Evolutionary conservation across 2,329 filamentous ascomycete genomes (phyloP).

Genomic region (Curvularia hawaiiensis): DNA sequence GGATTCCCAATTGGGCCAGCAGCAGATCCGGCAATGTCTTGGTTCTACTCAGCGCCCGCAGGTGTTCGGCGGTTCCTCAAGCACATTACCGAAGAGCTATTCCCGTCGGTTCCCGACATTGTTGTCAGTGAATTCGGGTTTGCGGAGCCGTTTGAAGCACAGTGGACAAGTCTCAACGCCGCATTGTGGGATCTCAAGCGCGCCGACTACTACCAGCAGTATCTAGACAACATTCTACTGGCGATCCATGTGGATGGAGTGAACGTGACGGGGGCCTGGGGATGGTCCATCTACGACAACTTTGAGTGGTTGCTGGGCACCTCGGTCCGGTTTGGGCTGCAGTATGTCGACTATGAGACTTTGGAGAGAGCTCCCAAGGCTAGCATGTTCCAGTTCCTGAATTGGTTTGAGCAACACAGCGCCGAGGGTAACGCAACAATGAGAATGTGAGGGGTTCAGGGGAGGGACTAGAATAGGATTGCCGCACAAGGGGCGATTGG

Average conservation of each 20-base stretch:
- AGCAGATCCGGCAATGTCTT: conserved; percentile 49
- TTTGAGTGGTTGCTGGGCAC: conserved; percentile 50
- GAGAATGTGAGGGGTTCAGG: conserved; percentile 17
- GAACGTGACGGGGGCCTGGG: conserved; percentile 51
- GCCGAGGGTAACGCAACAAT: conserved; percentile 34
- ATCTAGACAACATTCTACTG: conserved; percentile 50
- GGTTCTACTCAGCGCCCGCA: conserved; percentile 50
- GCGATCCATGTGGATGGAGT: conserved; percentile 47
- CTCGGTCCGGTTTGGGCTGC: conserved; percentile 48
- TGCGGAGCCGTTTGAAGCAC: conserved; percentile 49
- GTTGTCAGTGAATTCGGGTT: conserved; percentile 51
- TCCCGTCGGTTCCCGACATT: conserved; percentile 50
- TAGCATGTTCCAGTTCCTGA: conserved; percentile 50
- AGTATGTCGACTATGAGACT: conserved; percentile 51
- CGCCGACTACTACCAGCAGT: conserved; percentile 51
- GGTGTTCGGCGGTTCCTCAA: conserved; percentile 51
- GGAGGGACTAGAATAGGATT: neutral
- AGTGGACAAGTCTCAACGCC: conserved; percentile 36
- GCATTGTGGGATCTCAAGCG: conserved; percentile 50
- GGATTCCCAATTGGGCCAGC: conserved; percentile 54
- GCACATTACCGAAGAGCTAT: conserved; percentile 51
- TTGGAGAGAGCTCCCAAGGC: conserved; percentile 51
- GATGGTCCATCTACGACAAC: conserved; percentile 51
- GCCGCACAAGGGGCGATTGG: neutral
- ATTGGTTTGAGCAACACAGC: conserved; percentile 49